Evolutionary conservation across 352 stramenopile genomes (phyloP).

Genomic region (Pythium insidiosum): DNA sequence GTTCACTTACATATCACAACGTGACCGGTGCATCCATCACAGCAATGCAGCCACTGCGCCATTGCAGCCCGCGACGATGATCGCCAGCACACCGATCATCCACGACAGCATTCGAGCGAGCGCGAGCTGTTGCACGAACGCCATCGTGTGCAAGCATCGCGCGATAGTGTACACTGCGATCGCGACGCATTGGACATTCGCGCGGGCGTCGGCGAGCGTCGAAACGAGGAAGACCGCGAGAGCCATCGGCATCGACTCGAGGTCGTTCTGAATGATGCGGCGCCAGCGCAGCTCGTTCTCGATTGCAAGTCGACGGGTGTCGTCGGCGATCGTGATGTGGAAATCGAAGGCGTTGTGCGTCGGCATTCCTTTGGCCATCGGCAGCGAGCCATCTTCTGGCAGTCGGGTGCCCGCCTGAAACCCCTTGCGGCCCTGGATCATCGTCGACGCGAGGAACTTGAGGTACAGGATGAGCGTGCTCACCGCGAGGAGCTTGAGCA

Average conservation of each 20-base stretch:
- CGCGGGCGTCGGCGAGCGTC: conserved; percentile 9
- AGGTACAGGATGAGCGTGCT: conserved; percentile 36
- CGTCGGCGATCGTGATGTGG: background rate
- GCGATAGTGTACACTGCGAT: conserved; percentile 17
- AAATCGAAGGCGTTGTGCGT: conserved; percentile 2
- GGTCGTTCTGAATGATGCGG: conserved; percentile 25
- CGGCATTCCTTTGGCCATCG: conserved; percentile 5
- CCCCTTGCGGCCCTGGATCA: conserved; percentile 33
- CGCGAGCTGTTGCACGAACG: conserved; percentile 10
- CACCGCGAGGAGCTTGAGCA: conserved; percentile 7
- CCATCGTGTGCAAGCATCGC: conserved; percentile 15
- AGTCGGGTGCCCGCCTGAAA: conserved; percentile 38
- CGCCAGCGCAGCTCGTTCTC: conserved; percentile 21
- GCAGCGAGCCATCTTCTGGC: conserved; percentile 26
- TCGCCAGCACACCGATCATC: conserved; percentile 13
- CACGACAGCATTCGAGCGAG: conserved; percentile 12
- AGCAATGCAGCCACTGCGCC: no score
- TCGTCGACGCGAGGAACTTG: conserved; percentile 47
- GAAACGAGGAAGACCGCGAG: conserved; percentile 10
- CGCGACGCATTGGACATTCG: no score
- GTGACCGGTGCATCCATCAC: no score
- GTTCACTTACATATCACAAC: no score
- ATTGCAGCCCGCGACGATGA: no score
- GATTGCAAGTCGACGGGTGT: conserved; percentile 2
- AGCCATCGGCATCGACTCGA: conserved; percentile 23